A percentile compares a stretch with the other conserved stretches of the same genome.
Evolutionary conservation across 2,329 filamentous ascomycete species (phyloP).

Genomic region (Pseudogymnoascus sp.): DNA sequence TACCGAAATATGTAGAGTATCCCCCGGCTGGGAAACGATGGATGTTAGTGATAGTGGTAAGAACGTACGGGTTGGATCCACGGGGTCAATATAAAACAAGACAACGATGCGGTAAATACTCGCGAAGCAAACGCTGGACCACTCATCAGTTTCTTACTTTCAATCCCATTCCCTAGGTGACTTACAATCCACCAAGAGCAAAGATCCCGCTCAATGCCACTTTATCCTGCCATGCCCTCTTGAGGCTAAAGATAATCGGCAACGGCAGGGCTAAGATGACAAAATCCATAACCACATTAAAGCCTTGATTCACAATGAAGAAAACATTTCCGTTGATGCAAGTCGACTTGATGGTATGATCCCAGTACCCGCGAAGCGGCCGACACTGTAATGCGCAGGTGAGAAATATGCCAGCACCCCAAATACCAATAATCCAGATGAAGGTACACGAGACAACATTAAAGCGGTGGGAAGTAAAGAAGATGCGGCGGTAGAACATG

Average conservation of each 20-base stretch:
- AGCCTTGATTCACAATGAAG: conserved; percentile 16
- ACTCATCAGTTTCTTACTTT: background rate
- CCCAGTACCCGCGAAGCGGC: conserved; percentile 18
- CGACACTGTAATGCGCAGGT: conserved; percentile 20
- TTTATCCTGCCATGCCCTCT: conserved; percentile 14
- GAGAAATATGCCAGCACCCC: conserved; percentile 7
- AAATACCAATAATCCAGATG: conserved; percentile 17
- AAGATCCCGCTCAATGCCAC: conserved; percentile 17
- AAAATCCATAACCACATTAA: conserved; percentile 16
- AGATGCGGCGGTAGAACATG: conserved; percentile 1
- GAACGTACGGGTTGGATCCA: conserved; percentile 19
- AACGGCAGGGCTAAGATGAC: conserved; percentile 15
- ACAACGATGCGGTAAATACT: conserved; percentile 20
- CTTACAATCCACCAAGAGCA: conserved; percentile 15
- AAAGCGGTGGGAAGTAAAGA: conserved; percentile 10
- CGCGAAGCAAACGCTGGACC: conserved; percentile 16
- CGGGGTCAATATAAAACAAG: conserved; percentile 17
- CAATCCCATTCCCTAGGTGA: background rate
- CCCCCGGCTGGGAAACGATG: background rate
- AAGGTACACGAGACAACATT: conserved; percentile 17
- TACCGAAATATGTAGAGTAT: background rate
- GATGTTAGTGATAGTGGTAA: background rate
- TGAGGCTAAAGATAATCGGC: conserved; percentile 16
- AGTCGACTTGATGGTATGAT: conserved; percentile 16
- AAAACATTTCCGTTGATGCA: conserved; percentile 18